A percentile compares a stretch with the other conserved stretches of the same genome.
Conservation (phyloP, 2,329 filamentous ascomycete species). For the Alternaria angustiovoidea region DNA sequence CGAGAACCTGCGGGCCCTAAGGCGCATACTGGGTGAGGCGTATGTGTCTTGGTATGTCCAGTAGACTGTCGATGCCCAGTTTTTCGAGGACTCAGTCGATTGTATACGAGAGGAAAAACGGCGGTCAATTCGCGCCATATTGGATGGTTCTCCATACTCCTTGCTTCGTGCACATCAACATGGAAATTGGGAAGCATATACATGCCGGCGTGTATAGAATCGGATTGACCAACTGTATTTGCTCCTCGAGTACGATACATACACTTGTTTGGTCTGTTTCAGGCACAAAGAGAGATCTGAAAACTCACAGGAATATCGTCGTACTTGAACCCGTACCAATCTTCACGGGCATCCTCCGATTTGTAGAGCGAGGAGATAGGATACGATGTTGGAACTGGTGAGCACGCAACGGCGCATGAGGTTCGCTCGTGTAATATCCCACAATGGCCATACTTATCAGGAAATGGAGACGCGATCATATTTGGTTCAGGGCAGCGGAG, state of each 20-base stretch:
- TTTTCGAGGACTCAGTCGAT: neutral
- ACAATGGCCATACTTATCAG: neutral
- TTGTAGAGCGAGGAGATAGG: no score
- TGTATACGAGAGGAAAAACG: neutral
- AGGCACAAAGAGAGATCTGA: neutral
- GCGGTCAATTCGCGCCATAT: neutral
- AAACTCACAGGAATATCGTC: neutral
- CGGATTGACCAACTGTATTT: neutral
- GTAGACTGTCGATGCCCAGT: neutral
- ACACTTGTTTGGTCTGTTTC: neutral
- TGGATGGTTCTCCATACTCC: neutral
- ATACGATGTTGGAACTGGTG: neutral
- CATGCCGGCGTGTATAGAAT: neutral
- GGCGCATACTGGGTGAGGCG: neutral
- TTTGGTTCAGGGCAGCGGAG: neutral
- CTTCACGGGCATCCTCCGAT: neutral
- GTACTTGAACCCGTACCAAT: neutral
- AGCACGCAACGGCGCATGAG: neutral
- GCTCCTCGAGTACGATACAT: neutral
- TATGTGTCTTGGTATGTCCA: neutral
- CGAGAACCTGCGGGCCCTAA: neutral
- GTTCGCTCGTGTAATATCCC: neutral
- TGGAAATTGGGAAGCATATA: neutral
- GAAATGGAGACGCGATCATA: neutral
- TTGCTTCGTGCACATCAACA: neutral